Conservation (phyloP, 1,284 basidiomycete genomes). For the Ceratobasidium sp. region DNA sequence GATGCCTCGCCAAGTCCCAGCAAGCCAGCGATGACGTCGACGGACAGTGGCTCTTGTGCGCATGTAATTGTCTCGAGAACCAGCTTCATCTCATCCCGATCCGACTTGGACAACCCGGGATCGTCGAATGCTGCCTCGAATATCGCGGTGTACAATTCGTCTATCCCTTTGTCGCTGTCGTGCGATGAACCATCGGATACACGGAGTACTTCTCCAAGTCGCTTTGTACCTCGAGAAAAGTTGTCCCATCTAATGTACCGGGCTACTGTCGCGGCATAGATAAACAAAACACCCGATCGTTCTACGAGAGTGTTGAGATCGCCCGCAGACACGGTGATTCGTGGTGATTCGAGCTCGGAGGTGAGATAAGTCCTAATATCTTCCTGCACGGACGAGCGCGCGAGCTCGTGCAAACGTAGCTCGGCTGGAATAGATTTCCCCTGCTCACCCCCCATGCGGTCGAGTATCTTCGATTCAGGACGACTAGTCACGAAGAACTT, state of each 20-base stretch:
- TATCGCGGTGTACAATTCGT: background rate
- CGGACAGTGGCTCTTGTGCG: background rate
- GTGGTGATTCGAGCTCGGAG: background rate
- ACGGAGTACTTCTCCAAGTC: background rate
- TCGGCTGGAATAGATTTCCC: background rate
- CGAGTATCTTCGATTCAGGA: background rate
- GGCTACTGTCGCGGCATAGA: conserved; percentile 4
- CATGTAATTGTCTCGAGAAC: background rate
- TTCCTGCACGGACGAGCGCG: background rate
- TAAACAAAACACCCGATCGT: conserved; percentile 3
- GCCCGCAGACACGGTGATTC: background rate
- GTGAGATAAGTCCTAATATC: conserved; percentile 8
- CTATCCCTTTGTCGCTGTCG: background rate
- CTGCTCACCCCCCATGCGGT: background rate
- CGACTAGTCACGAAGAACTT: conserved; percentile 8
- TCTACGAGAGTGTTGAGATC: background rate
- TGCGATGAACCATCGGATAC: background rate
- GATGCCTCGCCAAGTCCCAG: background rate
- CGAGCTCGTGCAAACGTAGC: conserved; percentile 13
- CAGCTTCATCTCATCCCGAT: background rate
- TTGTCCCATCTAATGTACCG: background rate
- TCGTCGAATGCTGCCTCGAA: background rate
- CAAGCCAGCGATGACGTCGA: background rate
- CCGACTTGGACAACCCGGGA: background rate
- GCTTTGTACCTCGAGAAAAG: background rate